Percentiles rank a stretch among this genome's conserved stretches.
phyloP scores from a whole-genome alignment of 2,329 filamentous ascomycete genomes.

The Microsporum audouinii region DNA sequence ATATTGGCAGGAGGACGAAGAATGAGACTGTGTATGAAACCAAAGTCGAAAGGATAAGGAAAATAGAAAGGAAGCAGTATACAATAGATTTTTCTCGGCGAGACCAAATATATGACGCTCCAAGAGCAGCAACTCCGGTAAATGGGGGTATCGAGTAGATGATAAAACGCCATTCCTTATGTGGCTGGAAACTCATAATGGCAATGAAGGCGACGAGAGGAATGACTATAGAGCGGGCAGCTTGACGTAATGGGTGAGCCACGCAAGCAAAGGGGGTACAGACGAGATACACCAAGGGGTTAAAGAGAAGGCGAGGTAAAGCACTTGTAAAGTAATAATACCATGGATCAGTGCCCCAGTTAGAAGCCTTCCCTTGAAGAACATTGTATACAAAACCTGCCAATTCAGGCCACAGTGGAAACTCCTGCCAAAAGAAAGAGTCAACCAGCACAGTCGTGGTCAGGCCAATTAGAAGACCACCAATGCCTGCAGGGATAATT shows the following conservation, averaged over 20 bases:
- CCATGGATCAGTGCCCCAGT: constrained; percentile 81
- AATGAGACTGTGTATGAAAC: constrained; percentile 50
- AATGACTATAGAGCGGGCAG: constrained; percentile 44
- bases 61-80: constrained; percentile 45
- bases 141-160: constrained; percentile 75
- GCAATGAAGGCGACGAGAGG: constrained; percentile 62
- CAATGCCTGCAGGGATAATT: constrained; percentile 55
- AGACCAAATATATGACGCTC: constrained; percentile 58
- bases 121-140: constrained; percentile 64
- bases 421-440: constrained; percentile 82
- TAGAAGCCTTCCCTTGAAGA: constrained; percentile 64
- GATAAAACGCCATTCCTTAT: constrained; percentile 95
- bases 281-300: constrained; percentile 53
- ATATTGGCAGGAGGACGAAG: constrained; percentile 64
- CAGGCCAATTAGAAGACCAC: constrained; percentile 56
- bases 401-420: constrained; percentile 77
- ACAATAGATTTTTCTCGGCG: constrained; percentile 51
- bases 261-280: constrained; percentile 44
- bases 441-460: constrained; percentile 62
- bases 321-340: constrained; percentile 76
- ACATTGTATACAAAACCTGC: constrained; percentile 87
- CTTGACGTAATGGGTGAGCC: constrained; percentile 41
- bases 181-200: constrained; percentile 77
- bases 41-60: constrained; percentile 49
- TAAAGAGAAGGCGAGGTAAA: constrained; percentile 71